Evolutionary conservation across 2,329 filamentous ascomycete genomes (phyloP), one percentile per base, ranked within the genome.

Genomic region (Colletotrichum tropicicola): DNA sequence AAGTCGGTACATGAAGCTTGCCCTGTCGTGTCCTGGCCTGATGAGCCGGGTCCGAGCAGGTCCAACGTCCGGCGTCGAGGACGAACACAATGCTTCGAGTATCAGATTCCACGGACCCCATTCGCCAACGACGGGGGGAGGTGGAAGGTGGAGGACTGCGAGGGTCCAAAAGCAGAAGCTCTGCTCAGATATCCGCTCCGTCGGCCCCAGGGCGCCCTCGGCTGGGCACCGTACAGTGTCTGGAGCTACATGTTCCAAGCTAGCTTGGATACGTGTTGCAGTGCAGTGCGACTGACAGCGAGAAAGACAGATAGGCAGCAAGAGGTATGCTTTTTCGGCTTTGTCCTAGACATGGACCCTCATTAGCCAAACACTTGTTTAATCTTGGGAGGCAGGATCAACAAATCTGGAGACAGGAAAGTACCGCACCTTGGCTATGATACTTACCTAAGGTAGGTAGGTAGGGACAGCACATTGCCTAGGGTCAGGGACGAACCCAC

Each of bases 141-240:
- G 56, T 59, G 61, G 61, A 48, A 54, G 43, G 61, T 65, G 61
- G 58, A 61, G 41, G 32, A 19, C 32, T 39, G 35, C 41, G 43
- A 55, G 48, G 43, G 49, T 44, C 48, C 21, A n/a, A 48, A 32
- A 61, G 61, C 57, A 61, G 57, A 61, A 60, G 49, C 61, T 65
- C 61, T 65, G 61, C 56, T 55, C 57, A 51, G 56, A 45, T 43
- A 37, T n/a, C 57, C 43, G 41, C 54, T 28, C 23, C 17, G 59
- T 63, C 54, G 59, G 59, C 59, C 53, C 53, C 47, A 59, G 54
- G 45, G 44, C 44, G 39, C 45, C 56, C 47, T 64, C 12, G 47
- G 32, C 60, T 48, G 47, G 27, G 54, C 23, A 44, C 12, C 25
- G 27, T 27, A 57, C 32, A 57, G 43, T 25, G 32, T 13, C 12